Evolutionary conservation across 208 protist genomes (phyloP).

Genomic region (Leishmania major): DNA sequence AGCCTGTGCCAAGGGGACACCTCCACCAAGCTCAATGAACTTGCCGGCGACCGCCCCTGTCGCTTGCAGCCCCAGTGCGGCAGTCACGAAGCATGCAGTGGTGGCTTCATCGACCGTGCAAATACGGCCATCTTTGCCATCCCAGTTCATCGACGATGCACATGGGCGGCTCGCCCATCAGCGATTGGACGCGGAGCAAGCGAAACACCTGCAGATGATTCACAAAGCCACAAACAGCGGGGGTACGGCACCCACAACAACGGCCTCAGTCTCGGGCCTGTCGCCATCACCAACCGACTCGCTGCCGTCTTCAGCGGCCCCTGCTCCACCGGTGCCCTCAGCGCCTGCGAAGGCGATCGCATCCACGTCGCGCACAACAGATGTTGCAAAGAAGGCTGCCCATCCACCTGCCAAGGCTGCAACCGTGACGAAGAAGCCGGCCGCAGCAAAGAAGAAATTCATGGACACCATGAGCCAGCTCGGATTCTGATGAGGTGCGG

Average conservation of each 20-base stretch:
- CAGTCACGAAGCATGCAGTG: background rate
- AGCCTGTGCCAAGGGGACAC: background rate
- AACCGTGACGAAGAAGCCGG: background rate
- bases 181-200: background rate
- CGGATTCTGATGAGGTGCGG: conserved; percentile 32
- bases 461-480: conserved; percentile 55
- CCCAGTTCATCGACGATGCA: background rate
- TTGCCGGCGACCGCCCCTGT: background rate
- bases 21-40: background rate
- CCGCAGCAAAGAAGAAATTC: conserved; percentile 21
- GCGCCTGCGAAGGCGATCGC: background rate
- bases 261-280: background rate
- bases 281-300: background rate
- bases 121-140: background rate
- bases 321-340: background rate
- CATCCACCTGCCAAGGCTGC: background rate
- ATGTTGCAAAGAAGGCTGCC: background rate
- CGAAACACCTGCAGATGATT: background rate
- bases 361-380: background rate
- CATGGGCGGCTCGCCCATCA: background rate
- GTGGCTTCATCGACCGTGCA: background rate
- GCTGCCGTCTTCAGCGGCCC: background rate
- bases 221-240: background rate
- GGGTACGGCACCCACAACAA: background rate
- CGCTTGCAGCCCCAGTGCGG: background rate